A percentile compares a stretch with the other conserved stretches of the same genome.
Conservation (phyloP, 768 basidiomycete species). For the Pleurotus giganteus region DNA sequence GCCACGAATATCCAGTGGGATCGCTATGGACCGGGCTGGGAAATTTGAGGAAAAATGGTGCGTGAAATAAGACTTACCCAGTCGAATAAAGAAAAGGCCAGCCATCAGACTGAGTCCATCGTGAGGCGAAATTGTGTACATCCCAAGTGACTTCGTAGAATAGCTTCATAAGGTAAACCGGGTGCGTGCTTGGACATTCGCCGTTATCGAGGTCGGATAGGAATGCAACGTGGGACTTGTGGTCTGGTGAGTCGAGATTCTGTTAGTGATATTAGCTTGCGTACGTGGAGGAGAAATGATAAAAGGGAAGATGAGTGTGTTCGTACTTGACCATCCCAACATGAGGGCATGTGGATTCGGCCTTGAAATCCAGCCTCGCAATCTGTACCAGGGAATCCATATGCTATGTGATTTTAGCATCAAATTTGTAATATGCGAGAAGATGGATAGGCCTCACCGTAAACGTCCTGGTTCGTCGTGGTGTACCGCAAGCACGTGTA, state of each 20-base stretch:
- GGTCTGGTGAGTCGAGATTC: constrained; percentile 40
- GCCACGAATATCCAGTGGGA: constrained; percentile 48
- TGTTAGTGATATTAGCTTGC: constrained; percentile 4
- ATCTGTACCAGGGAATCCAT: constrained; percentile 42
- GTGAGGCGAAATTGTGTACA: constrained; percentile 27
- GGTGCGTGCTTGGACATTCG: constrained; percentile 33
- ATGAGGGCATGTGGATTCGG: constrained; percentile 37
- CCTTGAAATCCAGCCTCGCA: constrained; percentile 40
- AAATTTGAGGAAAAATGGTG: neutral
- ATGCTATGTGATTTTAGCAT: constrained; percentile 16
- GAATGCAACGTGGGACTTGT: constrained; percentile 27
- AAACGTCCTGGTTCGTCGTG: constrained; percentile 20
- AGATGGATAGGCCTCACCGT: constrained; percentile 22
- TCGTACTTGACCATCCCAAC: constrained; percentile 39
- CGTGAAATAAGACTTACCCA: constrained; percentile 26
- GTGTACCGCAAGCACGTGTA: constrained; percentile 39
- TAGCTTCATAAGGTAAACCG: constrained; percentile 37
- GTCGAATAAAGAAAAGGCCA: constrained; percentile 46
- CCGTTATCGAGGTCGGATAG: constrained; percentile 36
- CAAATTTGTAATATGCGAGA: neutral
- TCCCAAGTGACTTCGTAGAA: constrained; percentile 43
- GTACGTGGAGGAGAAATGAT: neutral
- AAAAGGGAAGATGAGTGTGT: neutral
- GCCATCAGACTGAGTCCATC: constrained; percentile 32
- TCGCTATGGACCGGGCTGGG: constrained; percentile 31